Evolutionary conservation across 441 rosid species (phyloP).

Genomic region (Pelargonium myrrhifolium): DNA sequence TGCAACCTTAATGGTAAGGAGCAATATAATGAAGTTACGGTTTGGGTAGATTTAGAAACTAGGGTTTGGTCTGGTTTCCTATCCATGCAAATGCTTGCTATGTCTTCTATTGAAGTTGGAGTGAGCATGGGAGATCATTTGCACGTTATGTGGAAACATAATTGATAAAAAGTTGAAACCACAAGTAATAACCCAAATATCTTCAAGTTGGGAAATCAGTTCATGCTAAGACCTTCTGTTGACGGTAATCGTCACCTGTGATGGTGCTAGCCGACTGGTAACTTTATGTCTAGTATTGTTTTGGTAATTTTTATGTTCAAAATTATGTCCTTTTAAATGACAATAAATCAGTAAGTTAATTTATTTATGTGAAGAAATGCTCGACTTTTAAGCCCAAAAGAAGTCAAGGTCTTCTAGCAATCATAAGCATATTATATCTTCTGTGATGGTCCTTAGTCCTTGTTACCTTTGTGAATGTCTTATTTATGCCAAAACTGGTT

Average conservation of each 20-base stretch:
- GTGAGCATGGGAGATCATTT: not conserved
- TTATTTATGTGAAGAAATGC: not conserved
- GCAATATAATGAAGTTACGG: not conserved
- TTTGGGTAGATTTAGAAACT: not conserved
- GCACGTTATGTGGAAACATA: not conserved
- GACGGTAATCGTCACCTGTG: too few relatives aligned
- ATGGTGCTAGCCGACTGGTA: too few relatives aligned
- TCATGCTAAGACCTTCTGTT: too few relatives aligned
- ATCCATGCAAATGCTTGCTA: not conserved
- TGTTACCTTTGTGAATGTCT: not conserved
- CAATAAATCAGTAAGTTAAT: not conserved
- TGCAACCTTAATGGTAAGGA: not conserved
- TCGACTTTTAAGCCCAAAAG: not conserved
- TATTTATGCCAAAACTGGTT: too few relatives aligned
- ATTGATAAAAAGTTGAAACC: too few relatives aligned
- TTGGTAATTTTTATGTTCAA: not conserved
- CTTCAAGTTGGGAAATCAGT: too few relatives aligned
- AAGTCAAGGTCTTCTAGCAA: not conserved
- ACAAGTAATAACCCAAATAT: too few relatives aligned
- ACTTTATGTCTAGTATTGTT: not conserved
- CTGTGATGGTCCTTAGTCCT: not conserved
- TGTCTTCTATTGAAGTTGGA: not conserved
- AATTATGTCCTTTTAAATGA: not conserved
- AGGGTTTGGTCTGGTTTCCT: not conserved
- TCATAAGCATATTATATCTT: conserved; percentile 1